These are phyloP conservation scores for Typha latifolia DNA, from an alignment of 176 grass and related monocot genomes.

Conservation along the genomic window DNA sequence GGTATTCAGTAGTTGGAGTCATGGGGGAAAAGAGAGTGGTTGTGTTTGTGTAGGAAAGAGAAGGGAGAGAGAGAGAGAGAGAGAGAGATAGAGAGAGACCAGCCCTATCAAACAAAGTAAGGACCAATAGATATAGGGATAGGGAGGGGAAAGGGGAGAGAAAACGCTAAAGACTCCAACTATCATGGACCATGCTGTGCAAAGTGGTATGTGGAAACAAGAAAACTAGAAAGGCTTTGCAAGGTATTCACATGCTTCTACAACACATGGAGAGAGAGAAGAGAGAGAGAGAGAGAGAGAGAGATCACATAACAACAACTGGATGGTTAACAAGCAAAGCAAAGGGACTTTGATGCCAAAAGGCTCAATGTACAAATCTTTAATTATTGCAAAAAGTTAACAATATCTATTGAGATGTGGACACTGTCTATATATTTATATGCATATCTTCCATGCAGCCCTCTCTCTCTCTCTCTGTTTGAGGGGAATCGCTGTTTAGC, in stretches of 20 bases:
- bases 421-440: neutral
- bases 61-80: neutral
- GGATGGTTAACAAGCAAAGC: conserved; percentile 1
- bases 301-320: neutral
- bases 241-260: too few species aligned
- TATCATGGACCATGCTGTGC: neutral
- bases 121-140: neutral
- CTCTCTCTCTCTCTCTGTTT: neutral
- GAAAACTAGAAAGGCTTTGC: too few species aligned
- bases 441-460: neutral
- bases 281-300: too few species aligned
- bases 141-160: neutral
- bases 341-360: neutral
- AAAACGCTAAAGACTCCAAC: neutral
- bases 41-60: neutral
- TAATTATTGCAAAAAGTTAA: neutral
- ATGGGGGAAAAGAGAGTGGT: neutral
- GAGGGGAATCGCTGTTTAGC: neutral
- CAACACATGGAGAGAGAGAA: too few species aligned
- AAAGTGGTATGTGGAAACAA: too few species aligned
- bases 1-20: neutral
- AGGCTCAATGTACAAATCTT: neutral
- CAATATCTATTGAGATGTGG: neutral
- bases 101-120: neutral
- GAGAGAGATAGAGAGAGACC: neutral